Evolutionary conservation across 2,329 filamentous ascomycete species (phyloP).

Genomic region (Ceratocystis lukuohia): DNA sequence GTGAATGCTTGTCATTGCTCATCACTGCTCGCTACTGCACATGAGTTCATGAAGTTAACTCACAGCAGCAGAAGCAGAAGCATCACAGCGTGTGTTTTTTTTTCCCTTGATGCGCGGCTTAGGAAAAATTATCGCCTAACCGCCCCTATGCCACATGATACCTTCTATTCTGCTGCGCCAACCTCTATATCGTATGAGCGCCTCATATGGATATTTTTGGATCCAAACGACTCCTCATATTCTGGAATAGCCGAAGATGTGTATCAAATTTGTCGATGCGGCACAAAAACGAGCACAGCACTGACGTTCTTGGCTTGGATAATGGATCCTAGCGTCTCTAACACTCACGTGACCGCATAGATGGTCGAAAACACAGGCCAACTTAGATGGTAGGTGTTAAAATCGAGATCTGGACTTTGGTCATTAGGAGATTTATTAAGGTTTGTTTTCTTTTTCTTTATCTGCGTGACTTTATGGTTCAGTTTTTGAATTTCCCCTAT

Average conservation of each 20-base stretch:
- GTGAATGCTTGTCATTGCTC: too few species aligned
- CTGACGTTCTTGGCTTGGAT: background rate
- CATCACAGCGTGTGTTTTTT: too few species aligned
- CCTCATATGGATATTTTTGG: background rate
- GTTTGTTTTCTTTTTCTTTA: background rate
- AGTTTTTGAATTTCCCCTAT: too few species aligned
- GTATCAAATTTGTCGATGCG: background rate
- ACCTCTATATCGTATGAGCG: too few species aligned
- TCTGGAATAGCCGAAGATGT: background rate
- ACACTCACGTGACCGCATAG: background rate
- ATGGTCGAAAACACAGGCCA: background rate
- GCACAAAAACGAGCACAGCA: background rate
- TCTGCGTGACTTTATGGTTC: too few species aligned
- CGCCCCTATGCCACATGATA: too few species aligned
- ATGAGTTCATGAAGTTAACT: too few species aligned
- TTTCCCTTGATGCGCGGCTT: too few species aligned
- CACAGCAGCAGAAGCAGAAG: too few species aligned
- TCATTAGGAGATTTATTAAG: background rate
- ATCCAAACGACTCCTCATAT: background rate
- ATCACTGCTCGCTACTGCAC: too few species aligned
- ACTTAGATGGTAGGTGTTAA: background rate
- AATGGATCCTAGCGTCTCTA: background rate
- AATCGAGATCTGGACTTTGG: background rate
- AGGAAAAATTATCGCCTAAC: too few species aligned
- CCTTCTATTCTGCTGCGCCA: too few species aligned